phyloP scores from a whole-genome alignment of 225 moss, liverwort and hornwort genomes.

The Rhytidiadelphus loreus region DNA sequence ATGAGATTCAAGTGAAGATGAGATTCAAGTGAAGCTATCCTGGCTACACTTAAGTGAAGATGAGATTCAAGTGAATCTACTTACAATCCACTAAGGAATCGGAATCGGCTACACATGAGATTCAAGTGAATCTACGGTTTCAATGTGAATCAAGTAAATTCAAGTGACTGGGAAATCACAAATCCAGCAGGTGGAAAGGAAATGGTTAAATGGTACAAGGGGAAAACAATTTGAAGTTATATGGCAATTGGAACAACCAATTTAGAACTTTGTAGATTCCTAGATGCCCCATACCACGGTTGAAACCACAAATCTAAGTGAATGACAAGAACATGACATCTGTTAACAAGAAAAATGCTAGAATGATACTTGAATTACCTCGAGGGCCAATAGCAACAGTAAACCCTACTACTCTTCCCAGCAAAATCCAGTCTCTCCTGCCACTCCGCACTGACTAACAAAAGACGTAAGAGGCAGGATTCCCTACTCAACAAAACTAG shows the following conservation, averaged over 20 bases:
- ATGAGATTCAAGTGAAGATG: too few relatives aligned
- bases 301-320: not conserved
- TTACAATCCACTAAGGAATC: not conserved
- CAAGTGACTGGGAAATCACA: not conserved
- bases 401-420: not conserved
- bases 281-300: not conserved
- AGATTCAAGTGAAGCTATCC: too few relatives aligned
- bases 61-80: too few relatives aligned
- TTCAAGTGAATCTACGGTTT: not conserved
- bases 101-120: not conserved
- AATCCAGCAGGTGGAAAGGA: too few relatives aligned
- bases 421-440: conserved; percentile 14
- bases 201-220: not conserved
- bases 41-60: too few relatives aligned
- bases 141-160: not conserved
- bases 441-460: conserved; percentile 2
- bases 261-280: not conserved
- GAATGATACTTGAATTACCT: not conserved
- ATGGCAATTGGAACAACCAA: not conserved
- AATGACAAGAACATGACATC: not conserved
- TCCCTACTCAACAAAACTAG: not conserved
- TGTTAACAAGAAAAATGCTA: not conserved
- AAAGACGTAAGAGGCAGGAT: not conserved
- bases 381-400: not conserved
- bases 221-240: not conserved